Conservation (phyloP, 352 stramenopile species). For the Phytopythium chamaehyphon region DNA sequence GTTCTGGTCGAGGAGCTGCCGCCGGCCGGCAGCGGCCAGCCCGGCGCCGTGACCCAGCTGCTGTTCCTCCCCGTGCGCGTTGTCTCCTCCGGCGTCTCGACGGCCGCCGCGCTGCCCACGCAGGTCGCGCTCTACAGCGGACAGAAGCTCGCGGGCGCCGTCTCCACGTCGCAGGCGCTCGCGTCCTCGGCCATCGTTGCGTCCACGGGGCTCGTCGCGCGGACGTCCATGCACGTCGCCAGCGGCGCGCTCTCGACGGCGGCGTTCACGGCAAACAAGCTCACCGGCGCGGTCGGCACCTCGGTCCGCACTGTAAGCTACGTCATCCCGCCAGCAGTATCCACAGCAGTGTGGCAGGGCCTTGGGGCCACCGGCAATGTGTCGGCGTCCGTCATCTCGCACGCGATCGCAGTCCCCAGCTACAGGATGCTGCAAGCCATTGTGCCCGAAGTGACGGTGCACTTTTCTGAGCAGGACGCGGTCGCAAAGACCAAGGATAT, state of each 20-base stretch:
- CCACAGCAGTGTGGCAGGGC: constrained; percentile 56
- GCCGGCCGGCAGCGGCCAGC: not conserved
- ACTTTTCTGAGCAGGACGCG: constrained; percentile 54
- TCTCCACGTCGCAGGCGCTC: constrained; percentile 54
- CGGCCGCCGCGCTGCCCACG: constrained; percentile 45
- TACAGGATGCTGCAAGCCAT: constrained; percentile 57
- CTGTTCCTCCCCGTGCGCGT: constrained; percentile 59
- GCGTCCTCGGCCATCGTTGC: constrained; percentile 56
- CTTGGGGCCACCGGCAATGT: constrained; percentile 56
- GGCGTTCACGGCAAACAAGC: constrained; percentile 42
- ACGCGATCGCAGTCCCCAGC: constrained; percentile 61
- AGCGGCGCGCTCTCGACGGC: constrained; percentile 50
- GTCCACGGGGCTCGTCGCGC: constrained; percentile 37
- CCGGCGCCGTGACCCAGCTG: constrained; percentile 42
- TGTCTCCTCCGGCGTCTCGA: constrained; percentile 53
- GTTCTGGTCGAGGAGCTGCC: constrained; percentile 1
- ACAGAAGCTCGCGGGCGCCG: constrained; percentile 46
- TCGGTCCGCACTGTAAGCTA: constrained; percentile 51
- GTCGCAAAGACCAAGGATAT: constrained; percentile 40
- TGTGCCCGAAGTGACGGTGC: constrained; percentile 32
- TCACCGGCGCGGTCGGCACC: constrained; percentile 44
- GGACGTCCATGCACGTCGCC: constrained; percentile 53
- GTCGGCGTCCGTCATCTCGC: constrained; percentile 51
- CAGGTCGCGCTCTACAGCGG: constrained; percentile 50
- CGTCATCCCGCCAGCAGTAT: constrained; percentile 55